Percentiles rank a stretch among this genome's conserved stretches.
Conservation (phyloP, 2,329 filamentous ascomycete species). For the Fusarium sp. region DNA sequence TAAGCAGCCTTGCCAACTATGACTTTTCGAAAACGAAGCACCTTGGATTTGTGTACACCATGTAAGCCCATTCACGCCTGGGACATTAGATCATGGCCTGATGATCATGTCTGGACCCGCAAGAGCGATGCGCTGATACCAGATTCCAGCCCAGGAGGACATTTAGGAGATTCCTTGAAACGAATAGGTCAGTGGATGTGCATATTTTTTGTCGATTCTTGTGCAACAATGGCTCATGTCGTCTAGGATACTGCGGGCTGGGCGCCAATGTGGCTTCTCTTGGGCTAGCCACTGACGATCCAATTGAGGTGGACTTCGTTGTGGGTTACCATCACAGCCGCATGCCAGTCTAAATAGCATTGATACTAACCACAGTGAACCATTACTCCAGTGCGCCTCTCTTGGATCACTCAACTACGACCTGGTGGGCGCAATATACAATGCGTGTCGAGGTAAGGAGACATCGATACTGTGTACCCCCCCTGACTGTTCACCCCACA, state of each 20-base stretch:
- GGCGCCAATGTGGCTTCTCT: slow-evolving; percentile 75
- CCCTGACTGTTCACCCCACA: slow-evolving; percentile 29
- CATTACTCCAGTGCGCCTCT: slow-evolving; percentile 76
- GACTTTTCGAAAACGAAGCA: slow-evolving; percentile 82
- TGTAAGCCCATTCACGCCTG: slow-evolving; percentile 66
- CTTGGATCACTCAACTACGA: slow-evolving; percentile 81
- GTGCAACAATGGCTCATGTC: slow-evolving; percentile 44
- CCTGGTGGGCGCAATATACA: slow-evolving; percentile 72
- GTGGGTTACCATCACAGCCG: slow-evolving; percentile 59
- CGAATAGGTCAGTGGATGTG: slow-evolving; percentile 51
- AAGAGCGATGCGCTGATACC: slow-evolving; percentile 33
- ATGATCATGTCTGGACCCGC: slow-evolving; percentile 15
- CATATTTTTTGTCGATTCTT: slow-evolving; percentile 23
- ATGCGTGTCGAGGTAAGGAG: slow-evolving; percentile 67
- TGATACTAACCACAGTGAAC: slow-evolving; percentile 38
- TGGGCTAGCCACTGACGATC: slow-evolving; percentile 68
- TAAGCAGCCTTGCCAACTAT: slow-evolving; percentile 80
- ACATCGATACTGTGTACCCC: slow-evolving; percentile 35
- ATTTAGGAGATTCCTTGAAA: slow-evolving; percentile 50
- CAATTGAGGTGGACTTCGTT: slow-evolving; percentile 80
- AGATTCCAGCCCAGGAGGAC: slow-evolving; percentile 54
- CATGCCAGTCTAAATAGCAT: slow-evolving; percentile 29
- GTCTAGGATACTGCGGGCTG: slow-evolving; percentile 80
- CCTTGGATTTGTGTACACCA: slow-evolving; percentile 87
- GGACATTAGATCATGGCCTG: slow-evolving; percentile 11